Evolutionary conservation across 78 protist species (phyloP).

Genomic region (Dictyostelium capitatum): DNA sequence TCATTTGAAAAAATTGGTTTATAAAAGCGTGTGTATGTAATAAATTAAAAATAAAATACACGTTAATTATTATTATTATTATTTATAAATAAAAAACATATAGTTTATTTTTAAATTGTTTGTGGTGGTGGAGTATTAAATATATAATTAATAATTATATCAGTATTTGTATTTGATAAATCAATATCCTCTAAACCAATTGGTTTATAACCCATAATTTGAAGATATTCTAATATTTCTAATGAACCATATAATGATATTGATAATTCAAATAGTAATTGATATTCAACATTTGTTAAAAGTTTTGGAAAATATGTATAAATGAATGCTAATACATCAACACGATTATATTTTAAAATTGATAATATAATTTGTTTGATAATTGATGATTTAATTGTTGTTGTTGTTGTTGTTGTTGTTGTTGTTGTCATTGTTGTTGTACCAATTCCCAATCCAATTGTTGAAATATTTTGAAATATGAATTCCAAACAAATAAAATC

Average conservation of each 20-base stretch:
- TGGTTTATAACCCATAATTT: not conserved
- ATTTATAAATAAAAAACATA: too few species aligned
- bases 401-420: not conserved
- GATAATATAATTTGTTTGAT: not conserved
- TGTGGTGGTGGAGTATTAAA: too few species aligned
- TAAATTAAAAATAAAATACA: too few species aligned
- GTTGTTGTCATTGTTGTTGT: too few species aligned
- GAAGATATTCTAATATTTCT: not conserved
- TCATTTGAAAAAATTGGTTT: too few species aligned
- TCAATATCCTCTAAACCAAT: too few species aligned
- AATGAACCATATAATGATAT: not conserved
- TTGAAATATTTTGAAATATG: not conserved
- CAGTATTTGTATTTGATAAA: too few species aligned
- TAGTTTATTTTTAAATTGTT: too few species aligned
- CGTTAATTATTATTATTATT: too few species aligned
- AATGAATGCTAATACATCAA: not conserved
- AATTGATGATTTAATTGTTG: not conserved
- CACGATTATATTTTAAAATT: not conserved
- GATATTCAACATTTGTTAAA: not conserved
- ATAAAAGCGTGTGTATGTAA: too few species aligned
- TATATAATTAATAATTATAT: too few species aligned
- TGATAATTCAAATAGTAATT: not conserved
- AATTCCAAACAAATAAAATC: conserved; percentile 2
- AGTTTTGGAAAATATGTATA: not conserved
- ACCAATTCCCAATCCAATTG: too few species aligned